Base-by-base conservation (phyloP, 2,329 filamentous ascomycete species). In the Tothia fuscella region DNA sequence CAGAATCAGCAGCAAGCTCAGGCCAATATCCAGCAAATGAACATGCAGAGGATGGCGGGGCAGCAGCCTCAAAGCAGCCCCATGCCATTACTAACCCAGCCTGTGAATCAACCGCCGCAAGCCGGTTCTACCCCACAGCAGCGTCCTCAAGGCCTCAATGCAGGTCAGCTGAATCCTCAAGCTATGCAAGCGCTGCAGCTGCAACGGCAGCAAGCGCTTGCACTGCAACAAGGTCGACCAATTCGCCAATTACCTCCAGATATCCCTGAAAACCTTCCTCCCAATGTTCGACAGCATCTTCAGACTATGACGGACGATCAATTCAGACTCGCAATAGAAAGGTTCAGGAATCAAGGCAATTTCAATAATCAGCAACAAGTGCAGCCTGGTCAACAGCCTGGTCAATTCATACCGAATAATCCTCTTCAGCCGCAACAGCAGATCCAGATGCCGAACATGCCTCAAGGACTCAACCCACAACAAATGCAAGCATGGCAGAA, bases 61-160 rank as follows among this genome's bases (percentile, higher is more conserved):
- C n/a, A 19, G 14, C 38, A 31, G 22, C 38, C 35, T 16, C 35
- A 21, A 17, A 24, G 31, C n/a, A 32, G 38, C 29, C 29, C 38
- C 7, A 40, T 40, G 38, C 38, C 38, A 5, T 17, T 40, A 4
- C 29, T 40, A 19, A 40, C 38, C 16, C 38, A 40, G 6, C 25
- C 38, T 17, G 29, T 40, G 19, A 32, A 22, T 13, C 17, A 20
- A 13, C 29, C 32, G 22, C 39, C 24, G 14, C 39, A 37, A 26
- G 17, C 29, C 12, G 13, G 10, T 21, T 28, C 29, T 9, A 35
- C 22, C n/a, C 39, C 31, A 17, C 39, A 42, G 17, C 29, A 35
- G 26, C 39, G 24, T n/a, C 14, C 25, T 9, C 41, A 43, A 16
- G 29, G 22, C 10, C 33, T 41, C 13, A 39, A 34, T 28, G 17